Evolutionary conservation across 1,139 yeast species (phyloP), one percentile per base, ranked within the genome.

Genomic region (Blastobotrys arbuscula): DNA sequence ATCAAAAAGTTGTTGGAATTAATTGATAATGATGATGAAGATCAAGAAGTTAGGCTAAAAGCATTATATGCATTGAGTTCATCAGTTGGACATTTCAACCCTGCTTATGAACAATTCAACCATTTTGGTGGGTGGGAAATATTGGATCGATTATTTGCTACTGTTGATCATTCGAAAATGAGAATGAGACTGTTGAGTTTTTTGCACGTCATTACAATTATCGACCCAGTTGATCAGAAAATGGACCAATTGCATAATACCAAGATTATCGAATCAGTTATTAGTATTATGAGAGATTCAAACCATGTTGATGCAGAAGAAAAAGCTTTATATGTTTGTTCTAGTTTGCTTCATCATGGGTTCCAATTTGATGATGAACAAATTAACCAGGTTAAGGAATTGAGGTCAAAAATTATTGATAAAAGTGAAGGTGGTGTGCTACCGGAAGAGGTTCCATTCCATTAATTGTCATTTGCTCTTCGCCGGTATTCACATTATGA

Each of bases 1-100:
- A 51, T 66, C 12, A 47, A 52, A 6, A 54, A 51, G 21, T 50
- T 67, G 24, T 43, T 66, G 50, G 55, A 53, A 30, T 48, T 57
- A 31, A 52, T 57, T 6, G 53, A 56, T 24, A 42, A 49, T 7
- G 23, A 16, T 18, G 59, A 51, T 12, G 46, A 56, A 7, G 69
- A 69, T 16, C 52, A 62, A 1, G 61, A 57, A n/a, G 62, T 64
- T 2, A 69, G 72, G 3, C 74, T 81, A 44, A 90, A 90, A 64
- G 79, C 88, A 0, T 63, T 89, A 30, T 87, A 83, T 62, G 96
- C 97, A 0, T 67, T 92, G 23, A 78, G 95, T 2, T 80, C 84
- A 42, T 71, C 81, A 23, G 66, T 89, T n/a, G 78, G 96, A 59
- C 90, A 92, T 67, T 82, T 79, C 60, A 67, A 71, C 28, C 70